Base-by-base conservation (phyloP, 768 basidiomycete species). In the Rhodotorula sphaerocarpa region DNA sequence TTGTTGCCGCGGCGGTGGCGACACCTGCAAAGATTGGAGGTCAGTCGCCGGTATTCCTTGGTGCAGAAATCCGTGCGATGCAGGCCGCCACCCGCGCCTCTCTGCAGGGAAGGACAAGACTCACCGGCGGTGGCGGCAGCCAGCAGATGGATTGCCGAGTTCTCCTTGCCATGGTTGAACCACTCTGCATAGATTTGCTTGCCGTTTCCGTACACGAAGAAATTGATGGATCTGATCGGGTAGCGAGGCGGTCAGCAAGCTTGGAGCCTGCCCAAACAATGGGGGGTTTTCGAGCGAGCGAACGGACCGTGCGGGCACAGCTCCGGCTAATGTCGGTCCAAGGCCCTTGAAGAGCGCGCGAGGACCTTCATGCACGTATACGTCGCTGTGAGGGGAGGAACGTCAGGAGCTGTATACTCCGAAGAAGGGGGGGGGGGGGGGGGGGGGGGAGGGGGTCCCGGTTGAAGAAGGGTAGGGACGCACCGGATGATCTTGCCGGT, bases 161-260 rank as follows among this genome's bases (percentile, higher is more conserved):
- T 92, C 75, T 96, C 90, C 64, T 82, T 70, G 30, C 90, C 79
- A 66, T 84, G 70, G 75, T 92, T 87, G 28, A 66, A 61, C 47
- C 41, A 30, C 75, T 92, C 89, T 50, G 95, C 91, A 54, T 95
- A 87, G 59, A 93, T 76, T 48, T 85, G 86, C 74, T 99, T 99
- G 52, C 90, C 90, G 73, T 95, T 96, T 34, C 93, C 95, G 69
- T 99, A 99, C 25, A 88, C 86, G 80, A 88, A 97, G 76, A 99
- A 99, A 76, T 93, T 89, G 78, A 97, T 96, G 6, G 92, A 91
- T 54, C 77, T 77, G 65, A 15, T 11, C 16, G 34, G 10, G 36
- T 25, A 28, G 36, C 31, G 34, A 20, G 50, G n/a, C n/a, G n/a
- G n/a, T 41, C 39, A 10, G 39, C 10, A 20, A 41, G 39, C 39